Base-by-base conservation (phyloP, 73 alveolate genomes). In the Tetrahymena malaccensis region DNA sequence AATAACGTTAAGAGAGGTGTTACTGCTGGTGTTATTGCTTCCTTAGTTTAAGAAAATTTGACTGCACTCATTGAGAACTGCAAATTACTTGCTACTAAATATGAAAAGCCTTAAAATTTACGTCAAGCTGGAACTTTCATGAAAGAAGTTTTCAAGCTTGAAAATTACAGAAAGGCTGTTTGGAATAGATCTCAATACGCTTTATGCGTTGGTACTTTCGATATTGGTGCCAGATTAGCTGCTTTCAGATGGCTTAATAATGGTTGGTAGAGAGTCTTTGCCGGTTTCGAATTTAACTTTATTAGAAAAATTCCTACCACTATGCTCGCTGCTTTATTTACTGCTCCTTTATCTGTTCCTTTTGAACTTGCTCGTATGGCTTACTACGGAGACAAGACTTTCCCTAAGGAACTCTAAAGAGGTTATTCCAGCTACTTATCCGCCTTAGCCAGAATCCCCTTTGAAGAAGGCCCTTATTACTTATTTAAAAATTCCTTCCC, bases 401-500 rank as follows among this genome's bases (percentile, higher is more conserved):
- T 98, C 98, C 99, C 99, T 17, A 85, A 94, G 31, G 99, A 97
- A 95, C 94, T 97, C 55, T 94, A 98, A 97, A 94, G 97, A 83
- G 97, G 97, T 94, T 97, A 97, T 89, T 85, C 98, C 31, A 96
- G 98, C 17, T 98, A 97, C 35, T 95, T 97, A 35, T 95, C 96
- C 93, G 99, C 99, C 56, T 95, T 97, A 34, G 35, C 95, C 43
- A 97, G 99, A 95, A 97, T 97, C 85, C 99, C 99, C 58, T 96
- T 97, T 57, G 99, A 97, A 94, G 98, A 97, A 95, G 99, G 99
- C 17, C 98, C 99, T 43, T 94, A 96, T 25, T 97, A 94, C 94
- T 89, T 97, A 83, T 97, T 94, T 95, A 97, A 96, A 84, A 98
- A 98, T 35, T 97, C 98, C n/a, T 96, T 96, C 96, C 98, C 99